Evolutionary conservation across 805 yeast species (phyloP).

Genomic region (Myxozyma neotropica): DNA sequence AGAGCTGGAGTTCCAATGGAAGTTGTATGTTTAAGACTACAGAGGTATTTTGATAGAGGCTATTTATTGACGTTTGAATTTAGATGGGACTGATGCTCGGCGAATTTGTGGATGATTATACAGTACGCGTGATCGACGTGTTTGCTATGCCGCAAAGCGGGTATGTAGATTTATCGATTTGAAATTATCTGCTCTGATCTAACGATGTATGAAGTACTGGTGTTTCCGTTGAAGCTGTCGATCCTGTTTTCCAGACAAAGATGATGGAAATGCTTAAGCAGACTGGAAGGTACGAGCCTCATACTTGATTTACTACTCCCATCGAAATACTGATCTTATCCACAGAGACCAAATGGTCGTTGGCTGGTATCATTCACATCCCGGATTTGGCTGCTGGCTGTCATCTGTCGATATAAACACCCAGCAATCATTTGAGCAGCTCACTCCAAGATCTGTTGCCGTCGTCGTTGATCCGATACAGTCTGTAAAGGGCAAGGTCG

Average conservation of each 20-base stretch:
- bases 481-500: conserved; percentile 98
- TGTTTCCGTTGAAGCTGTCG: conserved; percentile 98
- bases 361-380: conserved; percentile 99
- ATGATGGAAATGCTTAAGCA: conserved; percentile 99
- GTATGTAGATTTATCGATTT: conserved; percentile 11
- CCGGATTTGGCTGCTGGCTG: conserved; percentile 99
- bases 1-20: conserved; percentile 69
- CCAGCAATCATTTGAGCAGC: conserved; percentile 95
- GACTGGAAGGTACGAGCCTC: conserved; percentile 60
- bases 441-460: conserved; percentile 94
- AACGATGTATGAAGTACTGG: conserved; percentile 68
- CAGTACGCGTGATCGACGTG: conserved; percentile 95
- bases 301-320: neutral
- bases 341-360: conserved; percentile 94
- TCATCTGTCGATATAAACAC: conserved; percentile 97
- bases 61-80: neutral
- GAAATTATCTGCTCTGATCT: neutral
- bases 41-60: neutral
- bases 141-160: conserved; percentile 98
- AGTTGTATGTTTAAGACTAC: conserved; percentile 43
- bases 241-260: conserved; percentile 96
- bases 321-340: neutral
- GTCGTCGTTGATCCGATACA: conserved; percentile 99
- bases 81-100: conserved; percentile 97
- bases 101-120: conserved; percentile 94